Percentiles rank a stretch among this genome's conserved stretches.
phyloP scores from a whole-genome alignment of 768 basidiomycete genomes.

The Neoboletus subvelutipes region DNA sequence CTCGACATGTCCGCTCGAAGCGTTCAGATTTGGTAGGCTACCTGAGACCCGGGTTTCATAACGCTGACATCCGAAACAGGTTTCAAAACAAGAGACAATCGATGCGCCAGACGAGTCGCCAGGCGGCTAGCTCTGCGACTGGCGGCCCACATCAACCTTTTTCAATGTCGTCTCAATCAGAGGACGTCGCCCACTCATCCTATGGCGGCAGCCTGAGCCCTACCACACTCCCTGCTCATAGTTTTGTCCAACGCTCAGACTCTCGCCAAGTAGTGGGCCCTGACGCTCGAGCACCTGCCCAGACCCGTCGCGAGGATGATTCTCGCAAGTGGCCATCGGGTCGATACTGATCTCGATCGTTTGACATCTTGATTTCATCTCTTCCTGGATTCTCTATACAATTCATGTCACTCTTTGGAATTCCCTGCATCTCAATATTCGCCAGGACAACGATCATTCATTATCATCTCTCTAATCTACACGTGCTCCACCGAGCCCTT shows the following conservation, averaged over 20 bases:
- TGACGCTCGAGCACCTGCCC: slow-evolving; percentile 23
- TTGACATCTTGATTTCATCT: slow-evolving; percentile 36
- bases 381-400: slow-evolving; percentile 34
- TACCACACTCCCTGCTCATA: slow-evolving; percentile 28
- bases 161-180: slow-evolving; percentile 38
- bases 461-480: slow-evolving; percentile 36
- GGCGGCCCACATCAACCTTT: slow-evolving; percentile 51
- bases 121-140: slow-evolving; percentile 47
- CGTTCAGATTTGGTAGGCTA: slow-evolving; percentile 79
- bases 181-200: slow-evolving; percentile 33
- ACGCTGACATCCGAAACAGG: slow-evolving; percentile 44
- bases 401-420: slow-evolving; percentile 36
- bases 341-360: slow-evolving; percentile 44
- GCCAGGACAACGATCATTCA: slow-evolving; percentile 38
- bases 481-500: slow-evolving; percentile 31
- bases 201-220: slow-evolving; percentile 38
- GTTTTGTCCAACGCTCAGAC: slow-evolving; percentile 45
- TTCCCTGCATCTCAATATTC: slow-evolving; percentile 34
- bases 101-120: slow-evolving; percentile 75
- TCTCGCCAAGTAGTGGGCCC: slow-evolving; percentile 35
- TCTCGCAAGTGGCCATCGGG: slow-evolving; percentile 49
- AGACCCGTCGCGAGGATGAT: slow-evolving; percentile 48
- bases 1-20: slow-evolving; percentile 83
- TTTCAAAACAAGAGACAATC: slow-evolving; percentile 88
- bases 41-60: slow-evolving; percentile 12